Conservation (phyloP, 1,139 yeast genomes). For the Kluyveromyces marxianus region DNA sequence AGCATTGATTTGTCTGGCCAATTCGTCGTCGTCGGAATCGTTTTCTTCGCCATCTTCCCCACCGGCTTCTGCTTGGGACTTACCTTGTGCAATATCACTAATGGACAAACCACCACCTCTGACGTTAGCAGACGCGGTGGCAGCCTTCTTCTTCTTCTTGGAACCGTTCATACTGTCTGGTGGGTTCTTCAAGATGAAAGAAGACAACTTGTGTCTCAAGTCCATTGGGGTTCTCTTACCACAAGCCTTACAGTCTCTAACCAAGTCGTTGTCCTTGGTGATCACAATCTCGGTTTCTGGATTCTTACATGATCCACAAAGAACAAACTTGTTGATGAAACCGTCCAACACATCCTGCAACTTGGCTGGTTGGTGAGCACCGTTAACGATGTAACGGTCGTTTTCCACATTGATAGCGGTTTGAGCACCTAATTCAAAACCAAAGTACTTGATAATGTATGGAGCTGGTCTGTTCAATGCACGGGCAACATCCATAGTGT, state of each 20-base stretch:
- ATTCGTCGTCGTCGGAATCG: conserved; percentile 65
- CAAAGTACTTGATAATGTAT: conserved; percentile 88
- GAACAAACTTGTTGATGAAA: conserved; percentile 83
- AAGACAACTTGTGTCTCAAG: conserved; percentile 76
- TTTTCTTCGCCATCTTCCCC: conserved; percentile 30
- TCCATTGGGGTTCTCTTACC: conserved; percentile 84
- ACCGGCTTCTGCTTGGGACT: conserved; percentile 34
- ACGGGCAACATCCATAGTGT: conserved; percentile 87
- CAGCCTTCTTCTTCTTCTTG: conserved; percentile 62
- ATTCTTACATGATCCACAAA: conserved; percentile 92
- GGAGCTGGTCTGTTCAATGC: conserved; percentile 91
- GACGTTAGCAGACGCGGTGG: conserved; percentile 87
- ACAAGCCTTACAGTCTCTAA: conserved; percentile 97
- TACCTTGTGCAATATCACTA: conserved; percentile 64
- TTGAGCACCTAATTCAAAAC: conserved; percentile 96
- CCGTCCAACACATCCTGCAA: conserved; percentile 93
- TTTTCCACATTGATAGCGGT: conserved; percentile 70
- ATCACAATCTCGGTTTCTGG: conserved; percentile 93
- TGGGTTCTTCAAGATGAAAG: conserved; percentile 88
- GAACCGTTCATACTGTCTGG: conserved; percentile 53
- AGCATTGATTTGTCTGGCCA: conserved; percentile 74
- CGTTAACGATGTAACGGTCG: conserved; percentile 89
- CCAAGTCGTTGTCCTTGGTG: conserved; percentile 67
- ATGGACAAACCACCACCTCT: conserved; percentile 83
- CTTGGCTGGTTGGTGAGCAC: conserved; percentile 85